Base-by-base conservation (phyloP, 2,329 filamentous ascomycete species). In the Diaporthe vexans region DNA sequence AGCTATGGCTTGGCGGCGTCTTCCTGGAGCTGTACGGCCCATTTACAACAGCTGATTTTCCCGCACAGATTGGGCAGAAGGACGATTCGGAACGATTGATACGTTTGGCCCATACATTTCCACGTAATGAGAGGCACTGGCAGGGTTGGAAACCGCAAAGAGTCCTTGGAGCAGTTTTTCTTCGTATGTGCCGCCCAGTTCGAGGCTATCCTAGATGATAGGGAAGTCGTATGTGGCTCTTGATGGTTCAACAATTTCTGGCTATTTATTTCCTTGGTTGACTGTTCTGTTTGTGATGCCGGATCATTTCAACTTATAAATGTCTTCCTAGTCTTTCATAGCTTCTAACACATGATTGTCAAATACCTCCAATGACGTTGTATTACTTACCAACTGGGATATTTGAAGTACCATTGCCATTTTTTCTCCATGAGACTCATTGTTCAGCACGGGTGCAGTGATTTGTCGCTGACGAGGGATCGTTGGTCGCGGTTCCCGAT, bases 321-420 rank as follows among this genome's bases (percentile, higher is more conserved):
- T 48, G 63, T 26, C 63, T 54, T 68, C 63, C 33, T 68, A 40
- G 48, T 68, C 63, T 68, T 29, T 68, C 63, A 40, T 68, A 54
- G 63, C 63, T 54, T 6, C 26, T 29, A 29, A 68, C 54, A 17
- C 48, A 68, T 17, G 35, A 40, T 68, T 68, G 33, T 54, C 33
- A 68, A 68, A 21, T n/a, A 68, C 15, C 26, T 52, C 2, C 7
- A 26, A 4, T 6, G 15, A 26, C 0, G 33, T 8, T 13, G 7
- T 17, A 8, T 26, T 68, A 4, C 46, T 68, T 54, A 40, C 46
- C 15, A 7, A 29, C 8, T 21, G 6, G 6, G 46, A 40, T 52
- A 3, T 52, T 11, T 35, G 40, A 51, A 37, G 6, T 13, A n/a
- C 19, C 7, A n/a, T 4, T 29, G 11, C 8, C 13, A 6, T 3